Evolutionary conservation across 148 eudicot species (phyloP).

Genomic region (Gaultheria prostrata): DNA sequence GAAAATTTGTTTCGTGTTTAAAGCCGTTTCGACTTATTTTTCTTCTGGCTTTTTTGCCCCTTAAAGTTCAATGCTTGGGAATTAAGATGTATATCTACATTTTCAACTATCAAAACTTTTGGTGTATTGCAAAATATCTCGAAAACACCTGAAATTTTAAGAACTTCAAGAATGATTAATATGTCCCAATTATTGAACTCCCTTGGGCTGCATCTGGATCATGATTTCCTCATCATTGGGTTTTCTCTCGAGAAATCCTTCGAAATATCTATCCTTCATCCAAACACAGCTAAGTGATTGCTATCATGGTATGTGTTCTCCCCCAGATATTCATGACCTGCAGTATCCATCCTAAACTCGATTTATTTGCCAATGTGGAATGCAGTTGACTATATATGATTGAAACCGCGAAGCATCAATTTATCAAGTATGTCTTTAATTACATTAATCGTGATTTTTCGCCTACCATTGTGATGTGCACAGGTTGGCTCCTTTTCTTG

Average conservation of each 20-base stretch:
- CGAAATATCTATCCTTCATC: too few relatives aligned
- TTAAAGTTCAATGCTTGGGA: neutral
- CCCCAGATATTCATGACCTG: neutral
- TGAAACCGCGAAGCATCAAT: neutral
- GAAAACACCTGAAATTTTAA: neutral
- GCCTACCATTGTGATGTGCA: neutral
- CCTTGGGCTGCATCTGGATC: neutral
- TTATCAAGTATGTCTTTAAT: neutral
- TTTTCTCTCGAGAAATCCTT: too few relatives aligned
- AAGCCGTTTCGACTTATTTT: neutral
- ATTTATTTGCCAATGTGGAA: neutral
- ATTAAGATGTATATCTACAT: neutral
- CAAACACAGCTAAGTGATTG: neutral
- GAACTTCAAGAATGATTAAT: neutral
- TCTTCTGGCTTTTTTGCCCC: neutral
- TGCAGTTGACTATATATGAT: neutral
- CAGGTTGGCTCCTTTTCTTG: slow-evolving; percentile 5
- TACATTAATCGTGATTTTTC: neutral
- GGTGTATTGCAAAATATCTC: neutral
- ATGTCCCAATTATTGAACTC: neutral
- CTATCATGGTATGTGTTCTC: neutral
- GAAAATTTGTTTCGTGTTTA: neutral
- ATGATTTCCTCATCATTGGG: too few relatives aligned
- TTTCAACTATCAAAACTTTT: neutral
- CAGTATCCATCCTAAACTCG: neutral